These are phyloP conservation scores for Neonectria sp. DNA, from an alignment of 2,329 filamentous ascomycete genomes.

Conservation along the genomic window DNA sequence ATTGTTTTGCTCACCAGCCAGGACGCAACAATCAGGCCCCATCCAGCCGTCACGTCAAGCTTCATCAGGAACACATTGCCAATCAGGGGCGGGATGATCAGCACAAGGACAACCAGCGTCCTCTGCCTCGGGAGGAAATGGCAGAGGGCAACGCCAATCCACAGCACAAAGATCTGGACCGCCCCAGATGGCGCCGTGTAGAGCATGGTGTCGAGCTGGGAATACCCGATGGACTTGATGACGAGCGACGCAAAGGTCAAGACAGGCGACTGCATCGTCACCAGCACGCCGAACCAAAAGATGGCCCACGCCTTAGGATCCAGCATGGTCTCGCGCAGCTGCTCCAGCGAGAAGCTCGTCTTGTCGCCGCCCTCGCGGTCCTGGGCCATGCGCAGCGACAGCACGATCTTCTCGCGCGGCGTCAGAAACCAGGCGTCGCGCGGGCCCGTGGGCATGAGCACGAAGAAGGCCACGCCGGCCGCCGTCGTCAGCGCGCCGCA, in stretches of 20 bases:
- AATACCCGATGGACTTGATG: conserved; percentile 63
- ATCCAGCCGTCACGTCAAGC: conserved; percentile 57
- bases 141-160: conserved; percentile 60
- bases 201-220: conserved; percentile 61
- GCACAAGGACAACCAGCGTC: conserved; percentile 54
- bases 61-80: conserved; percentile 61
- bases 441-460: conserved; percentile 63
- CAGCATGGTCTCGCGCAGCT: conserved; percentile 60
- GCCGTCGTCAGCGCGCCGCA: conserved; percentile 63
- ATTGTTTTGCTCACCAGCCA: conserved; percentile 56
- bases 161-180: conserved; percentile 61
- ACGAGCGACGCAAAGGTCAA: conserved; percentile 63
- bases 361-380: conserved; percentile 54
- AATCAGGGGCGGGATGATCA: conserved; percentile 60
- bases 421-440: conserved; percentile 65
- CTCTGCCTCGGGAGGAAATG: conserved; percentile 57
- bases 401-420: conserved; percentile 58
- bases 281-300: conserved; percentile 31
- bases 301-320: conserved; percentile 59
- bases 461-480: conserved; percentile 61
- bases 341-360: conserved; percentile 59
- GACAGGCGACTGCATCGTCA: conserved; percentile 33
- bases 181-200: conserved; percentile 64
- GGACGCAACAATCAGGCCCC: conserved; percentile 63
- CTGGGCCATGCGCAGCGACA: conserved; percentile 52